Percentiles rank a stretch among this genome's conserved stretches.
Conservation (phyloP, 2,329 filamentous ascomycete species). For the Xylaria sp. region DNA sequence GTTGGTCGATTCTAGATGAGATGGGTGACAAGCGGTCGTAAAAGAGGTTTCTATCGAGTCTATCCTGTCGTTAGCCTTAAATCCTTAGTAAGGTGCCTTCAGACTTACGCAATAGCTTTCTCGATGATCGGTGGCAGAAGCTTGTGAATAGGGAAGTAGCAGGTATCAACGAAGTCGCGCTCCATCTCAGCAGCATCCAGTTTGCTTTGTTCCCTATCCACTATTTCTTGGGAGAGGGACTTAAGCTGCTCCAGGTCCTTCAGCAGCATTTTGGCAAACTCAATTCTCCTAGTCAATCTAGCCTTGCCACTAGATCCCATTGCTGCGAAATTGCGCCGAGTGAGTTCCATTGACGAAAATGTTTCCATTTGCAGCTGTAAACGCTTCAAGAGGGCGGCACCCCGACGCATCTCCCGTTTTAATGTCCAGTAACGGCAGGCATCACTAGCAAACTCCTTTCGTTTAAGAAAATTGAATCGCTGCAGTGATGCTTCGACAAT, state of each 20-base stretch:
- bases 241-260: conserved; percentile 79
- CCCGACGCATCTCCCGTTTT: conserved; percentile 89
- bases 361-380: conserved; percentile 94
- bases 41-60: conserved; percentile 69
- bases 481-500: conserved; percentile 83
- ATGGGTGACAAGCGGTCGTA: conserved; percentile 56
- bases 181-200: conserved; percentile 78
- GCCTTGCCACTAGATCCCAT: conserved; percentile 87
- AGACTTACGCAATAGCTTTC: conserved; percentile 78
- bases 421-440: conserved; percentile 97
- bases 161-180: conserved; percentile 79
- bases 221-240: conserved; percentile 70
- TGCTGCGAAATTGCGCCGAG: conserved; percentile 89
- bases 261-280: conserved; percentile 80
- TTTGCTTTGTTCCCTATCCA: conserved; percentile 77
- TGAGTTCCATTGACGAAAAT: conserved; percentile 97
- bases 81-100: conserved; percentile 27
- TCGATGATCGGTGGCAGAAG: conserved; percentile 79
- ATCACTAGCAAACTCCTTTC: conserved; percentile 91
- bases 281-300: conserved; percentile 79
- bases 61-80: conserved; percentile 51
- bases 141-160: conserved; percentile 88
- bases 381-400: conserved; percentile 89
- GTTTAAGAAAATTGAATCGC: conserved; percentile 79
- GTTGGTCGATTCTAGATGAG: conserved; percentile 57